Conservation (phyloP, 2,329 filamentous ascomycete species). For the Xylaria sp. region DNA sequence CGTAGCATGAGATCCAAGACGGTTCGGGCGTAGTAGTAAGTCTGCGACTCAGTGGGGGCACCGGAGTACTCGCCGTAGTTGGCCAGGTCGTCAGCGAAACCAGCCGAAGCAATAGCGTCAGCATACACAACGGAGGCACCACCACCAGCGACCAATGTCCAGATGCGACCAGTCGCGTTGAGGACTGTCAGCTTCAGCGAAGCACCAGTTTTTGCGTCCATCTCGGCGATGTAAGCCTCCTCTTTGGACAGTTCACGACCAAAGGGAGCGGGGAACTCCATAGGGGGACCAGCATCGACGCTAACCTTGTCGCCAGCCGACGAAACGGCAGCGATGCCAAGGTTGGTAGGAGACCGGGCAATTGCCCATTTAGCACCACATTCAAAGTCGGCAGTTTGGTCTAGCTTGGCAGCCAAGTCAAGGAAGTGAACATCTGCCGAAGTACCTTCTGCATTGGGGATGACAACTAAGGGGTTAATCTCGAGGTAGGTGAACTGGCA, state of each 20-base stretch:
- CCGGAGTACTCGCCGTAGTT: slow-evolving; percentile 99
- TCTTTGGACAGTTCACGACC: slow-evolving; percentile 98
- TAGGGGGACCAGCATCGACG: slow-evolving; percentile 95
- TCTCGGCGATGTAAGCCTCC: slow-evolving; percentile 98
- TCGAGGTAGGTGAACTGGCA: slow-evolving; percentile 99
- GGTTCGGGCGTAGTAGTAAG: slow-evolving; percentile 98
- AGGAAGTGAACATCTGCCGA: slow-evolving; percentile 98
- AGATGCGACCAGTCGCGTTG: slow-evolving; percentile 90
- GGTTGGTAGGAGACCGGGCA: slow-evolving; percentile 87
- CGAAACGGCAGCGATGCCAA: slow-evolving; percentile 79
- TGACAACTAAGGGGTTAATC: slow-evolving; percentile 98
- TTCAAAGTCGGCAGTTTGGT: slow-evolving; percentile 99
- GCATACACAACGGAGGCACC: slow-evolving; percentile 99
- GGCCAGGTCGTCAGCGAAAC: slow-evolving; percentile 94
- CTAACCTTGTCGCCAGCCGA: slow-evolving; percentile 79
- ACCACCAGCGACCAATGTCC: slow-evolving; percentile 98
- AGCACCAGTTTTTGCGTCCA: slow-evolving; percentile 99
- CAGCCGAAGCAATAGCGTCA: slow-evolving; percentile 95
- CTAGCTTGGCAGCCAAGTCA: slow-evolving; percentile 97
- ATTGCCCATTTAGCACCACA: slow-evolving; percentile 99
- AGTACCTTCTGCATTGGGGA: slow-evolving; percentile 91
- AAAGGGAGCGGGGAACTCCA: slow-evolving; percentile 99
- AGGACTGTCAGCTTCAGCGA: slow-evolving; percentile 98
- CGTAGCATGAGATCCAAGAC: slow-evolving; percentile 98
- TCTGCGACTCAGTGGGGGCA: slow-evolving; percentile 98